Percentiles rank a stretch among this genome's conserved stretches.
Conservation (phyloP, 192 early-diverging fungal genomes). For the Chytriomyces hyalinus region DNA sequence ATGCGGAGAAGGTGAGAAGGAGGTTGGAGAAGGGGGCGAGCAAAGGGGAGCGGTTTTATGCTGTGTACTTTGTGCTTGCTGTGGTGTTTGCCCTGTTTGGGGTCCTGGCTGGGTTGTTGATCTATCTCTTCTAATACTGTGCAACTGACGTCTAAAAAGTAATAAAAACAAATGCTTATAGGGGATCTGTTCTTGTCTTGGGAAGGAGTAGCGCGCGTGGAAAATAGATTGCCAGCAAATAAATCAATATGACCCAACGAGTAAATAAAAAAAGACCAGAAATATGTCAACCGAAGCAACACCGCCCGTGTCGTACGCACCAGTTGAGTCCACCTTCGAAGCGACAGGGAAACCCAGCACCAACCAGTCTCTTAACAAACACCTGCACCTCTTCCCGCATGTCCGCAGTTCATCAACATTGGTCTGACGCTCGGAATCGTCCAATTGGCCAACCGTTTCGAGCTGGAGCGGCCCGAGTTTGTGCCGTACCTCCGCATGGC, state of each 20-base stretch:
- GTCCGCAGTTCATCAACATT: constrained; percentile 52
- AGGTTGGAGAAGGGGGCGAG: background rate
- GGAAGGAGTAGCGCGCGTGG: background rate
- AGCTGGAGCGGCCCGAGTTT: constrained; percentile 70
- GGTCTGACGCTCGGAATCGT: constrained; percentile 57
- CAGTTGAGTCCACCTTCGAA: too few relatives aligned
- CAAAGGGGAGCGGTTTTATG: background rate
- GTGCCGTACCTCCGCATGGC: constrained; percentile 59
- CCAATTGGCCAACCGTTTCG: constrained; percentile 54
- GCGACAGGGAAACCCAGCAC: too few relatives aligned
- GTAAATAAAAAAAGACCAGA: background rate
- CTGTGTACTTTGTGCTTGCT: constrained; percentile 19
- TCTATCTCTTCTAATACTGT: background rate
- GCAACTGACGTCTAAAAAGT: background rate
- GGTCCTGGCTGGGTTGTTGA: background rate
- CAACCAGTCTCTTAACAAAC: background rate
- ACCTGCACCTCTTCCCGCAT: background rate
- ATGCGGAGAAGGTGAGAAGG: constrained; percentile 3
- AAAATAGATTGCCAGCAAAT: too few relatives aligned
- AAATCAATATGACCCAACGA: too few relatives aligned
- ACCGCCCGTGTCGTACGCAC: too few relatives aligned
- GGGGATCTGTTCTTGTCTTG: background rate
- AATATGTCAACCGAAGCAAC: background rate
- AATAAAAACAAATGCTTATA: background rate
- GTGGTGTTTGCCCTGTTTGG: background rate